Conservation (phyloP, 768 basidiomycete genomes). For the Termitomyces sp. region DNA sequence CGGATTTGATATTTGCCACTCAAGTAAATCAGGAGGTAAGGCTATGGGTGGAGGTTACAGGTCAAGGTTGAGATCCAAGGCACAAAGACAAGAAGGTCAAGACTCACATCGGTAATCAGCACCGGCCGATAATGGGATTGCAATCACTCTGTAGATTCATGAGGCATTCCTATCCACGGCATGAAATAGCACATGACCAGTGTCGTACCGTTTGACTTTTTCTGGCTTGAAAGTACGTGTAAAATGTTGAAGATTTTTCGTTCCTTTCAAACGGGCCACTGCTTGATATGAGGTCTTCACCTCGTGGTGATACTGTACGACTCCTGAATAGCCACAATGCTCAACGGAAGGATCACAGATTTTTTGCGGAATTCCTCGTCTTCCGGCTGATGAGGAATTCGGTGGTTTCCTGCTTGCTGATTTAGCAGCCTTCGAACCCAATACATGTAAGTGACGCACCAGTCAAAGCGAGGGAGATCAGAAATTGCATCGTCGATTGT, state of each 20-base stretch:
- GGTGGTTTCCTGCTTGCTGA: conserved; percentile 30
- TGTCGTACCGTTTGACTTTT: conserved; percentile 50
- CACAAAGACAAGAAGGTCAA: not conserved
- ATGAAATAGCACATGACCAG: not conserved
- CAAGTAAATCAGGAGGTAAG: conserved; percentile 37
- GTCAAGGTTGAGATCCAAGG: too few species aligned
- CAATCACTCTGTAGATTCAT: conserved; percentile 41
- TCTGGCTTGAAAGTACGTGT: conserved; percentile 46
- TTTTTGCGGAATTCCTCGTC: conserved; percentile 29
- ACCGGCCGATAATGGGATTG: conserved; percentile 46
- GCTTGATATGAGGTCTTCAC: conserved; percentile 42
- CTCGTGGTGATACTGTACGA: conserved; percentile 24
- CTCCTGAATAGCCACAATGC: conserved; percentile 31
- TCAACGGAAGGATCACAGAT: conserved; percentile 24
- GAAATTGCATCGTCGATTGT: conserved; percentile 69
- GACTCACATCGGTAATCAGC: conserved; percentile 64
- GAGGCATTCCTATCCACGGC: not conserved
- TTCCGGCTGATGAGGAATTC: conserved; percentile 12
- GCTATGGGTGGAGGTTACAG: conserved; percentile 25
- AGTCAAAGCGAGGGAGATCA: conserved; percentile 71
- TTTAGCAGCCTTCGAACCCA: not conserved
- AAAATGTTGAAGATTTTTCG: conserved; percentile 60
- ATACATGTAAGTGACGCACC: conserved; percentile 35
- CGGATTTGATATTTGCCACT: conserved; percentile 62
- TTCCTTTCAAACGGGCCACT: conserved; percentile 36